Conservation (phyloP, 2,329 filamentous ascomycete species). For the Pseudogymnoascus sp. region DNA sequence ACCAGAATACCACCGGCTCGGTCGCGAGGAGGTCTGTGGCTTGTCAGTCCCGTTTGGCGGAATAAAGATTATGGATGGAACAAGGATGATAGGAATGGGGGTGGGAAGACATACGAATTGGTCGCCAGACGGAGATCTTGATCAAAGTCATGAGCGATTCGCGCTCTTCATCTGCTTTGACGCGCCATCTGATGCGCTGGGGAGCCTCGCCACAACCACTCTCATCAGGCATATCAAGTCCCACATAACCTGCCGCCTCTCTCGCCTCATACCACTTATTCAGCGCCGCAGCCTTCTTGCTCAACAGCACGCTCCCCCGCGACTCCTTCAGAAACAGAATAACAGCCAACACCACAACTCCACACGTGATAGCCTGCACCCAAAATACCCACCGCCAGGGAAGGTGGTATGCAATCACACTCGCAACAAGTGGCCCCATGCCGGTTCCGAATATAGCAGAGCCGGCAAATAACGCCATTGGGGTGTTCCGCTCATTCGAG, state of each 20-base stretch:
- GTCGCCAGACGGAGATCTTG: slow-evolving; percentile 64
- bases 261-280: slow-evolving; percentile 74
- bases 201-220: not conserved
- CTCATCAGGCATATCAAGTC: slow-evolving; percentile 40
- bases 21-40: slow-evolving; percentile 54
- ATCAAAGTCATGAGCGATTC: slow-evolving; percentile 64
- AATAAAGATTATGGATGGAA: not conserved
- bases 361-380: slow-evolving; percentile 67
- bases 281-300: slow-evolving; percentile 62
- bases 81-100: not conserved
- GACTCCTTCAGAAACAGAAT: slow-evolving; percentile 73
- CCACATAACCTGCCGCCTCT: slow-evolving; percentile 48
- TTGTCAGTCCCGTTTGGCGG: not conserved
- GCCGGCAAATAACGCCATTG: slow-evolving; percentile 85
- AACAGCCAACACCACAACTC: slow-evolving; percentile 55
- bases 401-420: slow-evolving; percentile 59
- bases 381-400: slow-evolving; percentile 87
- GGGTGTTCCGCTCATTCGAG: slow-evolving; percentile 70
- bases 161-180: slow-evolving; percentile 70
- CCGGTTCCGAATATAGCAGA: slow-evolving; percentile 73
- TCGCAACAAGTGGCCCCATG: slow-evolving; percentile 64
- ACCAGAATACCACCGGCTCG: slow-evolving; percentile 75
- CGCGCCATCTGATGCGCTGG: slow-evolving; percentile 62
- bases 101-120: slow-evolving; percentile 51
- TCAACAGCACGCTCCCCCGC: slow-evolving; percentile 70